These are phyloP conservation scores for Phytophthora agathidicida DNA, from an alignment of 352 stramenopile species.

Conservation along the genomic window DNA sequence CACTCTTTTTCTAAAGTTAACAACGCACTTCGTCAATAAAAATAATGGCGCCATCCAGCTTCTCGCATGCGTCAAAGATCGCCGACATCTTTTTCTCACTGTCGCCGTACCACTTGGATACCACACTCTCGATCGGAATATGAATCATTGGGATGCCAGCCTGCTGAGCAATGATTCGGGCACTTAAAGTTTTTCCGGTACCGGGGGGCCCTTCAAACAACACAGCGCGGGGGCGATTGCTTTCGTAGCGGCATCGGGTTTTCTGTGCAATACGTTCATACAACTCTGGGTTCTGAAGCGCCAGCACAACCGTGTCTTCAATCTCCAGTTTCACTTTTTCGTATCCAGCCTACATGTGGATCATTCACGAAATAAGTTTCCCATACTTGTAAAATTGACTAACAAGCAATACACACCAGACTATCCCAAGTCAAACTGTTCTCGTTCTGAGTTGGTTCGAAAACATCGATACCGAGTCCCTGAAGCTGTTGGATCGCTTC, in stretches of 20 bases:
- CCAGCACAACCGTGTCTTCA: slow-evolving; percentile 91
- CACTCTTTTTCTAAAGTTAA: not conserved
- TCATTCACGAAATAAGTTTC: not conserved
- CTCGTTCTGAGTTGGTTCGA: slow-evolving; percentile 65
- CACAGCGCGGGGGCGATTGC: slow-evolving; percentile 88
- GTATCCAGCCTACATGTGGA: slow-evolving; percentile 85
- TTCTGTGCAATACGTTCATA: slow-evolving; percentile 92
- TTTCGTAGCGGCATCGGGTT: slow-evolving; percentile 90
- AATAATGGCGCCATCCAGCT: slow-evolving; percentile 92
- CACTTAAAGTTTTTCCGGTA: slow-evolving; percentile 94
- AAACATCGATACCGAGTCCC: slow-evolving; percentile 82
- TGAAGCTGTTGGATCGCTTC: slow-evolving; percentile 85
- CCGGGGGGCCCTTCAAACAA: slow-evolving; percentile 94
- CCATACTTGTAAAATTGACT: not conserved
- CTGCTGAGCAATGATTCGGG: slow-evolving; percentile 94
- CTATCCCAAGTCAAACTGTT: slow-evolving; percentile 82
- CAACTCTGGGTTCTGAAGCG: slow-evolving; percentile 91
- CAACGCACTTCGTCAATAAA: slow-evolving; percentile 92
- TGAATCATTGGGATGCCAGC: slow-evolving; percentile 94
- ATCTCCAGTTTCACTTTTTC: slow-evolving; percentile 92
- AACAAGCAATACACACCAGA: slow-evolving; percentile 45
- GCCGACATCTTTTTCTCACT: slow-evolving; percentile 94
- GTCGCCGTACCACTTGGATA: slow-evolving; percentile 96
- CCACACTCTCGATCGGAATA: slow-evolving; percentile 93
- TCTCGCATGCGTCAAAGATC: slow-evolving; percentile 95